Evolutionary conservation across 768 basidiomycete species (phyloP), one percentile per base, ranked within the genome.

Genomic region (Holtermannia corniformis): DNA sequence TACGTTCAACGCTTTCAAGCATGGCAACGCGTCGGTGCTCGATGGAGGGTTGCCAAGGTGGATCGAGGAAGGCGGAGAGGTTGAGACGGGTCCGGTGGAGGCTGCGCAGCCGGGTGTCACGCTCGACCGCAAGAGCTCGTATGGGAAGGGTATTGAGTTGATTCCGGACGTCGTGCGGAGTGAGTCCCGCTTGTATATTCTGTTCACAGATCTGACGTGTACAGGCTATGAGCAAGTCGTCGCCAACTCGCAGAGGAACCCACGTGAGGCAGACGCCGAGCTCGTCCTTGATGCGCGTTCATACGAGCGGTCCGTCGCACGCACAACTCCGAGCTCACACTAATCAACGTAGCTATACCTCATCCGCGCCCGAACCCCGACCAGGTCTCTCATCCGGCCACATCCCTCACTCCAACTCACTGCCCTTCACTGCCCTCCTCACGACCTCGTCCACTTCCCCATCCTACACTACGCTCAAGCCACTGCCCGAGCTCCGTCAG

Each of bases 1-100:
- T 77, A 97, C 88, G 77, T 95, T 97, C 79, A 81, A 86, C 49
- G 78, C 85, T 21, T 90, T 95, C 72, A 87, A 88, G 5, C 95
- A 99, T 71, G 72, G 77, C 26, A 83, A 82, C 42, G 87, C 90
- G 5, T 87, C 86, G 56, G 79, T 97, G 11, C 78, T 99, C 14
- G 82, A 97, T 70, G 95, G 95, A n/a, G 93, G 92, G 19, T 78
- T 96, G 12, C 88, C 87, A 26, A 75, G 80, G 40, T 93, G 87
- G 87, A 76, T 81, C 54, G 78, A 77, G 25, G 82, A 85, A 65
- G 82, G 83, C 0, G 54, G 56, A 14, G 63, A 68, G 19, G 50
- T 57, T 25, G 66, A 68, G 32, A 49, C 53, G 4, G 66, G 66
- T 1, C 59, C 62, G 4, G 51, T 59, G 11, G 42, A 37, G 20